Evolutionary conservation across 2,329 filamentous ascomycete genomes (phyloP).

Genomic region (Penicillium janthinellum): DNA sequence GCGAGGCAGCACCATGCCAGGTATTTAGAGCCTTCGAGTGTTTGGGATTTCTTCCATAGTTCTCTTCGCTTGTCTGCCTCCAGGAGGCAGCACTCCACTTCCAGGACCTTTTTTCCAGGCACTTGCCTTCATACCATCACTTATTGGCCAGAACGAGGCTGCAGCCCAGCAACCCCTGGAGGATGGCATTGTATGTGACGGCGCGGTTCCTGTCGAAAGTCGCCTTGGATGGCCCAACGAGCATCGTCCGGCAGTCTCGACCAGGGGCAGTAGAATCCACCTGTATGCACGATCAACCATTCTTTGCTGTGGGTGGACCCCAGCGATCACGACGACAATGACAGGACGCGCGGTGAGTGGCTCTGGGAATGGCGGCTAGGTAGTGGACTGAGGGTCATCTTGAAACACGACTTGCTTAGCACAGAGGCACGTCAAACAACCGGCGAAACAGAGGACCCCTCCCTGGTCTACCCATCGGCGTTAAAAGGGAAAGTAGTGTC

Average conservation of each 20-base stretch:
- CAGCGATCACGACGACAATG: neutral
- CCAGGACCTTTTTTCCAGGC: neutral
- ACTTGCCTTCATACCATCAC: neutral
- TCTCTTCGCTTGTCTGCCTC: neutral
- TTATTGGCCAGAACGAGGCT: neutral
- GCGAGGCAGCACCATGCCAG: constrained; percentile 11
- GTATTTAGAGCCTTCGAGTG: constrained; percentile 16
- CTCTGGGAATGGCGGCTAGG: constrained; percentile 9
- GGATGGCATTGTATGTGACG: neutral
- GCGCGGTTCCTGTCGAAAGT: neutral
- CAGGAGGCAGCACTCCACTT: constrained; percentile 1
- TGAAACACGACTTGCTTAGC: constrained; percentile 10
- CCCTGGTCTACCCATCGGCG: neutral
- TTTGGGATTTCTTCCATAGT: neutral
- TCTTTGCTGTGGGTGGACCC: constrained; percentile 13
- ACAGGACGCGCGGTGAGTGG: constrained; percentile 2
- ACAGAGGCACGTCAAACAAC: constrained; percentile 4
- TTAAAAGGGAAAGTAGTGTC: neutral
- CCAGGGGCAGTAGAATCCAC: constrained; percentile 2
- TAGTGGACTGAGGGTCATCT: constrained; percentile 8
- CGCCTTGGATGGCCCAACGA: neutral
- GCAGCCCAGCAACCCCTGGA: neutral
- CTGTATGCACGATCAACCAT: constrained; percentile 12
- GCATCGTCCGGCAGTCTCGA: constrained; percentile 3
- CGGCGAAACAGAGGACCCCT: constrained; percentile 10